Conservation (phyloP, 2,329 filamentous ascomycete species). For the Ascochyta rabiei region DNA sequence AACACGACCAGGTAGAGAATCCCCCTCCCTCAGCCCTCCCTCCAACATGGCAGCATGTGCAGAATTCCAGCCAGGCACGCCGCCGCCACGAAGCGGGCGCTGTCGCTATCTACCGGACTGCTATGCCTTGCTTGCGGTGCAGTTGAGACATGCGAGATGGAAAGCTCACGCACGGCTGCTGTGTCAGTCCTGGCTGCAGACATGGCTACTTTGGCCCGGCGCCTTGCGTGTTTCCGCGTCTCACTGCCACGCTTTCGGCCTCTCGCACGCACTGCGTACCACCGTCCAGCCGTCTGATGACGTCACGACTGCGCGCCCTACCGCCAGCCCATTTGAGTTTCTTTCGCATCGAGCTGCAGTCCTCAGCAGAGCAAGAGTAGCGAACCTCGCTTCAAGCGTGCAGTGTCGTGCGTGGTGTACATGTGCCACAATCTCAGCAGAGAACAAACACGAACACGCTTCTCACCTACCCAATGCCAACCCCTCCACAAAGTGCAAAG, state of each 20-base stretch:
- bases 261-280: constrained; percentile 7
- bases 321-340: neutral
- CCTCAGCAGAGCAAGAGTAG: too few species aligned
- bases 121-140: constrained; percentile 8
- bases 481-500: neutral
- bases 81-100: neutral
- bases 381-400: too few species aligned
- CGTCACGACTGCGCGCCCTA: neutral
- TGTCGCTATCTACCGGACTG: constrained; percentile 2
- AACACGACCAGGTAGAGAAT: constrained; percentile 14
- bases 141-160: constrained; percentile 9
- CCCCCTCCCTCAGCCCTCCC: constrained; percentile 8
- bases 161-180: constrained; percentile 14
- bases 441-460: too few species aligned
- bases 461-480: too few species aligned
- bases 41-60: constrained; percentile 9
- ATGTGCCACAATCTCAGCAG: too few species aligned
- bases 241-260: constrained; percentile 8
- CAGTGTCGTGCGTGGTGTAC: too few species aligned
- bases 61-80: constrained; percentile 3
- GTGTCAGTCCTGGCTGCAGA: constrained; percentile 13
- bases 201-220: constrained; percentile 7
- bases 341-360: too few species aligned
- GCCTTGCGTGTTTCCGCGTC: constrained; percentile 3
- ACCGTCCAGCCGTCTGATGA: constrained; percentile 1